A percentile compares a stretch with the other conserved stretches of the same genome.
phyloP scores from a whole-genome alignment of 2,329 filamentous ascomycete species.

The Fusarium compactum region DNA sequence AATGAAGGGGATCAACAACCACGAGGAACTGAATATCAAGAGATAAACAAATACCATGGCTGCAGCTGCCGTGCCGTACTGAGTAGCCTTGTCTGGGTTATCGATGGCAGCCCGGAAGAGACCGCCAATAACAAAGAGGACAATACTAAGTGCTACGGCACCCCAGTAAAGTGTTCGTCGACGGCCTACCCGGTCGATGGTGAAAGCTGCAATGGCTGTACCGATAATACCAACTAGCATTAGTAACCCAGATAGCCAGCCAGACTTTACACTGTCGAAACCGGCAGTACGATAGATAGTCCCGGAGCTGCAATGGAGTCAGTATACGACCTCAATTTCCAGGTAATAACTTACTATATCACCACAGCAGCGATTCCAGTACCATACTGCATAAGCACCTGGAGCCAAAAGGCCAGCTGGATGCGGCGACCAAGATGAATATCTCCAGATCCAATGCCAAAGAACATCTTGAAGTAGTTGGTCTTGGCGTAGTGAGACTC shows the following conservation, averaged over 20 bases:
- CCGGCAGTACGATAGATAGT: conserved; percentile 17
- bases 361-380: conserved; percentile 29
- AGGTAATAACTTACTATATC: conserved; percentile 7
- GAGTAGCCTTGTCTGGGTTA: conserved; percentile 29
- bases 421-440: conserved; percentile 55
- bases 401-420: conserved; percentile 55
- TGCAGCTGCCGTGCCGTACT: conserved; percentile 49
- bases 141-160: conserved; percentile 47
- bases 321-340: neutral
- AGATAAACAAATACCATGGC: conserved; percentile 50
- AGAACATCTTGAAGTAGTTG: conserved; percentile 56
- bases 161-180: conserved; percentile 53
- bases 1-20: conserved; percentile 49
- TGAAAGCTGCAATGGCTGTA: conserved; percentile 62
- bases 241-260: conserved; percentile 59
- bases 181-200: conserved; percentile 54
- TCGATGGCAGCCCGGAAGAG: conserved; percentile 36
- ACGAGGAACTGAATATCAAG: conserved; percentile 48
- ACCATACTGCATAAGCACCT: conserved; percentile 53
- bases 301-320: neutral
- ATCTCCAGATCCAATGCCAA: conserved; percentile 53
- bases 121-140: conserved; percentile 49
- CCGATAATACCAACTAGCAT: conserved; percentile 64
- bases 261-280: conserved; percentile 8
- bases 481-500: conserved; percentile 51